Base-by-base conservation (phyloP, 768 basidiomycete species). In the Agrocybe pediades region DNA sequence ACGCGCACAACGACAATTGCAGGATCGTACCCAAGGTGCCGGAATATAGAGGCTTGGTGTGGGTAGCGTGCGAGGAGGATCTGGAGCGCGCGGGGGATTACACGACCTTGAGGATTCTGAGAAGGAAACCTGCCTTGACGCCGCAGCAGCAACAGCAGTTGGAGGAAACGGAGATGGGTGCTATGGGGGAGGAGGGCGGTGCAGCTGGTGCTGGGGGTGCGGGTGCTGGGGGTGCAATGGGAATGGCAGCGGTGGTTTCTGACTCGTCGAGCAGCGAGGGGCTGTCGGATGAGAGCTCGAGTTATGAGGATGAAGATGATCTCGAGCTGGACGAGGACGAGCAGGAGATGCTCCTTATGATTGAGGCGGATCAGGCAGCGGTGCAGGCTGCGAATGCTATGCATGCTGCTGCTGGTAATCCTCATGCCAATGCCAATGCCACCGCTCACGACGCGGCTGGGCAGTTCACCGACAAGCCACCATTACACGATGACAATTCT, bases 61-160 rank as follows among this genome's bases (percentile, higher is more conserved):
- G 89, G 85, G 91, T 91, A 62, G 78, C 89, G 40, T 84, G 82
- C 58, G 88, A 90, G 61, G 90, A 89, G 44, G 88, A 90, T 65
- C 60, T 82, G 3, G 70, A 73, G 40, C 58, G 62, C 20, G 69
- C 64, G n/a, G 63, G 66, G 16, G 68, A 73, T 50, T 67, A 71
- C 30, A 68, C 71, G 23, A 67, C 72, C 5, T 65, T 76, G 6
- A 59, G 64, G 16, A 56, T 76, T 33, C 58, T 75, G 33, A 59
- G 68, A 41, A 64, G 74, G 42, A 70, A 69, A 51, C 62, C 64
- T 47, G 29, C 56, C 53, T n/a, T 50, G 46, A 33, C 51, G 48
- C 44, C 54, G 42, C 33, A 36, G 11, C 13, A 36, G 11, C 33
- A 36, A 9, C 45, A 20, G 29, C 45, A 27, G 45, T 27, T 29